These are phyloP conservation scores for Conoideocrella luteorostrata DNA, from an alignment of 2,329 filamentous ascomycete species.

Conservation along the genomic window DNA sequence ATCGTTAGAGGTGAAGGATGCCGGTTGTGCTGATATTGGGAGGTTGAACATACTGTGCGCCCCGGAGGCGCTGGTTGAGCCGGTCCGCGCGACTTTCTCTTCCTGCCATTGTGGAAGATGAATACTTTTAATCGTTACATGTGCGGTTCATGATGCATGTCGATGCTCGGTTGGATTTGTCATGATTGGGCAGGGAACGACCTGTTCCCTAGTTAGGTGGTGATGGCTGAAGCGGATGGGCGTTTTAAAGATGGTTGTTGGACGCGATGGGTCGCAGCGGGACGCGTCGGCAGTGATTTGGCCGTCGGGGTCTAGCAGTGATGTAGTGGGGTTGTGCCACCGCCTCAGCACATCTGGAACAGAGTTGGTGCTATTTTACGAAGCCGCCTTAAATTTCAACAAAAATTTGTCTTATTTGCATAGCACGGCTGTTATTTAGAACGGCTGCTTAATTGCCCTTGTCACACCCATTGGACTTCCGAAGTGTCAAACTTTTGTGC, in stretches of 20 bases:
- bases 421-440: too few species aligned
- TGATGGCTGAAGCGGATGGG: too few species aligned
- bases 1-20: slow-evolving; percentile 8
- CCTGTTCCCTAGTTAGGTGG: too few species aligned
- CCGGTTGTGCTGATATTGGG: not conserved
- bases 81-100: slow-evolving; percentile 52
- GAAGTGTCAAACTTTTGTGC: too few species aligned
- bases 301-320: too few species aligned
- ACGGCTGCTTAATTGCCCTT: too few species aligned
- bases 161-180: not conserved
- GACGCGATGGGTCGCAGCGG: not conserved
- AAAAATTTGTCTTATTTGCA: too few species aligned
- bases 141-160: not conserved
- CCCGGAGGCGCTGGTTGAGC: slow-evolving; percentile 58
- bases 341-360: too few species aligned
- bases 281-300: slow-evolving; percentile 4
- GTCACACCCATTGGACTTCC: too few species aligned
- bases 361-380: too few species aligned
- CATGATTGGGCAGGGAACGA: too few species aligned
- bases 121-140: not conserved
- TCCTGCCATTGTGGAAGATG: slow-evolving; percentile 15
- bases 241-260: not conserved
- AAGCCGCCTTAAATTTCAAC: too few species aligned
- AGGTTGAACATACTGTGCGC: slow-evolving; percentile 46
- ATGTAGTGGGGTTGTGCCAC: not conserved